phyloP scores from a whole-genome alignment of 495 filamentous ascomycete species.

The Hyaloscypha bicolor region DNA sequence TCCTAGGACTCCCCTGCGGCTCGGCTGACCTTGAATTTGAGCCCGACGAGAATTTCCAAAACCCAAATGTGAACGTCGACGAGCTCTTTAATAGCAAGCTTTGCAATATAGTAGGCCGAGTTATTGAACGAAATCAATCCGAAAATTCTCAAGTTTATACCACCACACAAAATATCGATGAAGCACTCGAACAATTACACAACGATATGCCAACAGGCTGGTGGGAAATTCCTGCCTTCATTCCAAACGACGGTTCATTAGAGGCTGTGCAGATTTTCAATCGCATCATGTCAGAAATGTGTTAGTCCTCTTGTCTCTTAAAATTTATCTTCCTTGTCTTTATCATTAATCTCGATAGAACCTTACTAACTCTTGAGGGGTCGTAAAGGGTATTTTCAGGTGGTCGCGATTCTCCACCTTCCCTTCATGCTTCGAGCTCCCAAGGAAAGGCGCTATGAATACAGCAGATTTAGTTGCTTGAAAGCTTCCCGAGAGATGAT shows the following conservation, averaged over 20 bases:
- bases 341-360: background rate
- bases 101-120: slow-evolving; percentile 36
- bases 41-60: slow-evolving; percentile 34
- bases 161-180: slow-evolving; percentile 47
- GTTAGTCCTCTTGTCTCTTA: slow-evolving; percentile 18
- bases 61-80: slow-evolving; percentile 15
- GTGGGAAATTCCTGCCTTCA: slow-evolving; percentile 24
- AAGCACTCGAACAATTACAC: slow-evolving; percentile 42
- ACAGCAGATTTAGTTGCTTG: slow-evolving; percentile 49
- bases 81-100: slow-evolving; percentile 28
- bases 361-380: background rate
- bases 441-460: slow-evolving; percentile 46
- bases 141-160: slow-evolving; percentile 22
- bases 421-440: slow-evolving; percentile 49
- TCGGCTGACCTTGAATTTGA: slow-evolving; percentile 39
- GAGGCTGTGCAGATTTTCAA: slow-evolving; percentile 35
- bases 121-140: slow-evolving; percentile 46
- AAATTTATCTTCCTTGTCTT: background rate
- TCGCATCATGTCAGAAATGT: slow-evolving; percentile 42
- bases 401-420: slow-evolving; percentile 39
- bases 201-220: slow-evolving; percentile 42
- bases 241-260: slow-evolving; percentile 2
- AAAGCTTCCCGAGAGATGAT: slow-evolving; percentile 45
- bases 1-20: slow-evolving; percentile 46
- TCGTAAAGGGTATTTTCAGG: slow-evolving; percentile 36